Percentiles rank a stretch among this genome's conserved stretches.
These are phyloP conservation scores for Drosera capensis DNA, from an alignment of 148 eudicot species.

Conservation along the genomic window DNA sequence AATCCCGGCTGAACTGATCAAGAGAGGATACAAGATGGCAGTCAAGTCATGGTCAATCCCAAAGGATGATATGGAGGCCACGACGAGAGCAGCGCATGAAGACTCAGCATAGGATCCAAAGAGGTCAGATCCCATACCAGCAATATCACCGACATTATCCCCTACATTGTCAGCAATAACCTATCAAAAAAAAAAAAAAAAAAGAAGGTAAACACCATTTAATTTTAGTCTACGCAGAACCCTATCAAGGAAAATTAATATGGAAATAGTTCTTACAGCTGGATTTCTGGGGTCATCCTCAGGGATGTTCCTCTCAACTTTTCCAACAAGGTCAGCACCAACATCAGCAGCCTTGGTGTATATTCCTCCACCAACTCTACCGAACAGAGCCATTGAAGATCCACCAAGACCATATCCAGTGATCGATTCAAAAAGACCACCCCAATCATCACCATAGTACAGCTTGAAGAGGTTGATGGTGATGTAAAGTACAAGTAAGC, in stretches of 20 bases:
- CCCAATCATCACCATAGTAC: constrained; percentile 93
- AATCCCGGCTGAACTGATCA: constrained; percentile 27
- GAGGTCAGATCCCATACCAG: constrained; percentile 93
- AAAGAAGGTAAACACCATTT: not conserved
- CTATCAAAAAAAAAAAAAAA: constrained; percentile 23
- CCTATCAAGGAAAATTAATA: no score
- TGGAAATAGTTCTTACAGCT: constrained; percentile 36
- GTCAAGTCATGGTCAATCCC: not conserved
- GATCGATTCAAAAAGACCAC: constrained; percentile 80
- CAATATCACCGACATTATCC: constrained; percentile 92
- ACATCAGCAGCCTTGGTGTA: constrained; percentile 94
- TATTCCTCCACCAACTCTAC: constrained; percentile 91
- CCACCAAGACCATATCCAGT: constrained; percentile 97
- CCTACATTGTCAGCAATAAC: constrained; percentile 97
- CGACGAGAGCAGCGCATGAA: constrained; percentile 90
- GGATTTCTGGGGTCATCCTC: constrained; percentile 94
- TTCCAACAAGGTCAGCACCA: constrained; percentile 96
- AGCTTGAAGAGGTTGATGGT: constrained; percentile 66
- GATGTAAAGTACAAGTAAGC: constrained; percentile 60
- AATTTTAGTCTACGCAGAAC: not conserved
- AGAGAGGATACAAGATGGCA: not conserved
- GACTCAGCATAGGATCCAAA: constrained; percentile 92
- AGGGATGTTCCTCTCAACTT: constrained; percentile 80
- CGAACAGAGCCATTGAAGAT: constrained; percentile 92
- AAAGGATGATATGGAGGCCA: constrained; percentile 82